Conservation (phyloP, 164 flowering plant species). For the Chimonanthus salicifolius region DNA sequence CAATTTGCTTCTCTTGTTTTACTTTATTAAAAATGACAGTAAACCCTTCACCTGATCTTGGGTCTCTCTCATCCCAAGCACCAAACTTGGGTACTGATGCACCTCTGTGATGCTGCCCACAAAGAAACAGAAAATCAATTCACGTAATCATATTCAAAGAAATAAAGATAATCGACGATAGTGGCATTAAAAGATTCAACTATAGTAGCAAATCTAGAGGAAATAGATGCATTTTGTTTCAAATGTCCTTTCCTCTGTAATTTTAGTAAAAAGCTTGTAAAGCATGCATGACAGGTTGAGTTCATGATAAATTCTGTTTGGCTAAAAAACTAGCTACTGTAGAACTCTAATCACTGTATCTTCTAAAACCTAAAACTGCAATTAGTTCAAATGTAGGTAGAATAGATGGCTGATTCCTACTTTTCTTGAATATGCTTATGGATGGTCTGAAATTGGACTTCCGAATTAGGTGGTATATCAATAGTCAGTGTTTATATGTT, state of each 20-base stretch:
- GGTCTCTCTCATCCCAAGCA: constrained; percentile 63
- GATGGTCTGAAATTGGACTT: too few relatives aligned
- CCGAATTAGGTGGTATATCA: too few relatives aligned
- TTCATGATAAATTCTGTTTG: too few relatives aligned
- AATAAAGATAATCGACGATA: not conserved
- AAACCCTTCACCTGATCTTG: constrained; percentile 58
- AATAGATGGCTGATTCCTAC: too few relatives aligned
- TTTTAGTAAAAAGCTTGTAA: too few relatives aligned
- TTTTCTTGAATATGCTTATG: too few relatives aligned
- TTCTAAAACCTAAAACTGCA: not conserved
- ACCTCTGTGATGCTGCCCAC: constrained; percentile 28
- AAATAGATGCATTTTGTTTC: not conserved
- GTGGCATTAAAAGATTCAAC: too few relatives aligned
- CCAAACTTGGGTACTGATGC: constrained; percentile 66
- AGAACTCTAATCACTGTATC: too few relatives aligned
- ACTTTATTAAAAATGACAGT: constrained; percentile 58
- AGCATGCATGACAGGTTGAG: too few relatives aligned
- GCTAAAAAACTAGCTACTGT: too few relatives aligned
- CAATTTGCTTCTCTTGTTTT: constrained; percentile 46
- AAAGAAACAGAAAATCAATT: not conserved
- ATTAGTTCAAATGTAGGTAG: not conserved
- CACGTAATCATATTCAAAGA: not conserved
- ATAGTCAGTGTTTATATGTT: too few relatives aligned
- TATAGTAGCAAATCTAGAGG: not conserved
- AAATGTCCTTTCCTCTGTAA: too few relatives aligned